Percentiles rank a stretch among this genome's conserved stretches.
phyloP scores from a whole-genome alignment of 495 filamentous ascomycete species.

The Penicillium goetzii region DNA sequence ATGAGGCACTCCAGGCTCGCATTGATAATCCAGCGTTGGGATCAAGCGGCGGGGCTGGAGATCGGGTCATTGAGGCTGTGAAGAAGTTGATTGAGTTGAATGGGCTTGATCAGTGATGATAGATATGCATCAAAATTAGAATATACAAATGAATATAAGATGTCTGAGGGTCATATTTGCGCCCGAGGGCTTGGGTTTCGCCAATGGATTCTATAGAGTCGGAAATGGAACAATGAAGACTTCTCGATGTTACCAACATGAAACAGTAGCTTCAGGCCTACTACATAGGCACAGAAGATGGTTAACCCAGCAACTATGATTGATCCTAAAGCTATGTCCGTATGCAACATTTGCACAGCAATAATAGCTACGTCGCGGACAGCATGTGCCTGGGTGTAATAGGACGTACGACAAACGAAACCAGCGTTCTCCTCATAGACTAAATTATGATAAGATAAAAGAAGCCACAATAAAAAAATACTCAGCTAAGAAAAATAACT shows the following conservation, averaged over 20 bases:
- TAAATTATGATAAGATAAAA: background rate
- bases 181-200: background rate
- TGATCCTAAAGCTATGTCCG: slow-evolving; percentile 24
- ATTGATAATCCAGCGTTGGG: slow-evolving; percentile 71
- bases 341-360: slow-evolving; percentile 23
- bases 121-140: background rate
- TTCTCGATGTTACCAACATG: background rate
- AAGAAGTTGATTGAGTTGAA: slow-evolving; percentile 82
- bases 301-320: background rate
- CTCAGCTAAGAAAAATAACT: background rate
- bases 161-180: background rate
- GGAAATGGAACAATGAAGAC: background rate
- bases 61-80: slow-evolving; percentile 75
- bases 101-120: slow-evolving; percentile 70
- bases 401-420: slow-evolving; percentile 6
- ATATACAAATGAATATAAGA: background rate
- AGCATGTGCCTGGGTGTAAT: slow-evolving; percentile 15
- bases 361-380: slow-evolving; percentile 24
- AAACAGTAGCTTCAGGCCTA: background rate
- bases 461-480: background rate
- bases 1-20: slow-evolving; percentile 75
- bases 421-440: background rate
- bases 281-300: background rate
- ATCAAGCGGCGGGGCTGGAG: slow-evolving; percentile 39
- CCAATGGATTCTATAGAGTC: too few species aligned